These are phyloP conservation scores for Kwoniella bestiolae DNA, from an alignment of 768 basidiomycete species.

Conservation along the genomic window DNA sequence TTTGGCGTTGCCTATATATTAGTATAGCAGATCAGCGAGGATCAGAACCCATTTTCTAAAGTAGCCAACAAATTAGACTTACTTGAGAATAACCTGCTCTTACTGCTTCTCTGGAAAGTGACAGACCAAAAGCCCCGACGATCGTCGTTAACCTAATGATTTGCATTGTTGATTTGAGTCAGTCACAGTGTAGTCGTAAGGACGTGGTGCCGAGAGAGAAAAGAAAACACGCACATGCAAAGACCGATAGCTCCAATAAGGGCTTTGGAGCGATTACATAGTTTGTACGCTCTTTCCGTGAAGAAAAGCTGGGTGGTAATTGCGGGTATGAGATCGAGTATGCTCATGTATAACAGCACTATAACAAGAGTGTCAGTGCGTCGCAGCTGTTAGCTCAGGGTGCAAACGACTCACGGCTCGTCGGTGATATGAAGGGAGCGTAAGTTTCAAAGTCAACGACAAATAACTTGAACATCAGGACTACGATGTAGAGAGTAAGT, in stretches of 20 bases:
- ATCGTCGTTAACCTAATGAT: background rate
- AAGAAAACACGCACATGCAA: slow-evolving; percentile 4
- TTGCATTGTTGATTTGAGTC: too few species aligned
- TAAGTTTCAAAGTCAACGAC: slow-evolving; percentile 15
- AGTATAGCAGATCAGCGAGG: too few species aligned
- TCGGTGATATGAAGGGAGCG: background rate
- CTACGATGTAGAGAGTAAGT: slow-evolving; percentile 2
- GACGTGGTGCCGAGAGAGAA: background rate
- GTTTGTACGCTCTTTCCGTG: slow-evolving; percentile 12
- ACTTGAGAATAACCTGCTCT: background rate
- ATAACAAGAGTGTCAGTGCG: too few species aligned
- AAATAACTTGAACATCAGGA: slow-evolving; percentile 7
- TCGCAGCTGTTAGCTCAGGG: too few species aligned
- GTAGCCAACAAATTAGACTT: too few species aligned
- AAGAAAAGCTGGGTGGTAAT: slow-evolving; percentile 11
- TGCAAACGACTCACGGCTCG: slow-evolving; percentile 5
- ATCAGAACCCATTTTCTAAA: too few species aligned
- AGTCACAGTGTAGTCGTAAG: too few species aligned
- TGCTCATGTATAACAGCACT: slow-evolving; percentile 5
- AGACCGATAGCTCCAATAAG: background rate
- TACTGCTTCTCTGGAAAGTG: background rate
- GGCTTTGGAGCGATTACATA: background rate
- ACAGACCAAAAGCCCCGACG: slow-evolving; percentile 5
- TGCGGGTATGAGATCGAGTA: slow-evolving; percentile 14
- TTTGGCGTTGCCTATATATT: background rate